A percentile compares a stretch with the other conserved stretches of the same genome.
These are phyloP conservation scores for Apophysomyces sp. DNA, from an alignment of 371 early-diverging fungal species.

Conservation along the genomic window DNA sequence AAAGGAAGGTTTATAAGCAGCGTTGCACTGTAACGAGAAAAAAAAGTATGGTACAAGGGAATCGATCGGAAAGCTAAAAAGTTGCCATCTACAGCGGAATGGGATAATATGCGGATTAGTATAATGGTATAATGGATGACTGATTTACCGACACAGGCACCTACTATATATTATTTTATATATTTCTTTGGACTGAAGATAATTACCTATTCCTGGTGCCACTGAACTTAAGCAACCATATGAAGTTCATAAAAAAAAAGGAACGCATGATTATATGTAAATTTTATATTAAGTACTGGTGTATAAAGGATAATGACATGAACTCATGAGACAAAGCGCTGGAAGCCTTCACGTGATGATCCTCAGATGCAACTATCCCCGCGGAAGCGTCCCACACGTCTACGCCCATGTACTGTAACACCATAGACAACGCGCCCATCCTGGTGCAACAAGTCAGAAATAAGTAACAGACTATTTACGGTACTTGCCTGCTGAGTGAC, in stretches of 20 bases:
- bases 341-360: neutral
- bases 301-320: neutral
- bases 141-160: too few species aligned
- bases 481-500: constrained; percentile 50
- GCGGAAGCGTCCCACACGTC: neutral
- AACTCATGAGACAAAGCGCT: neutral
- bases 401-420: neutral
- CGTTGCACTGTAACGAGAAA: constrained; percentile 1
- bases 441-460: constrained; percentile 16
- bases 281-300: neutral
- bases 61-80: too few species aligned
- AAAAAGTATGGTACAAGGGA: constrained; percentile 1
- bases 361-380: neutral
- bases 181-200: too few species aligned
- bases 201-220: too few species aligned
- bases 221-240: too few species aligned
- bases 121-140: too few species aligned
- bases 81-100: too few species aligned
- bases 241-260: too few species aligned
- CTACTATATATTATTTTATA: too few species aligned
- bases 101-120: too few species aligned
- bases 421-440: neutral
- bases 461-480: constrained; percentile 11
- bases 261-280: too few species aligned
- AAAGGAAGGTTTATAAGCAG: neutral